Percentiles rank a stretch among this genome's conserved stretches.
Evolutionary conservation across 1,284 basidiomycete species (phyloP).

Genomic region (Cryptococcus floricola): DNA sequence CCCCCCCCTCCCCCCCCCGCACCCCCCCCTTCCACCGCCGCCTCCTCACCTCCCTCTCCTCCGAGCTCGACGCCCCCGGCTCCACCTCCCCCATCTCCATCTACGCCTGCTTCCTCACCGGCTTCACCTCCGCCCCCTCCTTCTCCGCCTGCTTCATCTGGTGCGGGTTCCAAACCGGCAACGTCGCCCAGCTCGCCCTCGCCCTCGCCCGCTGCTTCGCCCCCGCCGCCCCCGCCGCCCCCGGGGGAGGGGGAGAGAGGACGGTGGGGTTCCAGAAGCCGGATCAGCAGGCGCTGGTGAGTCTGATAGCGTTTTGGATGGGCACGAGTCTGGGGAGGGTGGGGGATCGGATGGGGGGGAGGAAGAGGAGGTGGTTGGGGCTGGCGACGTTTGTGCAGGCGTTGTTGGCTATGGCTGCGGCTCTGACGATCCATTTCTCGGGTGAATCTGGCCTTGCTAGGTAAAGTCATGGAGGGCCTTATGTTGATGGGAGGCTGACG

Average conservation of each 20-base stretch:
- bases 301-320: constrained; percentile 63
- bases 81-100: constrained; percentile 53
- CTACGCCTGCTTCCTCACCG: constrained; percentile 80
- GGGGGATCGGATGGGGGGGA: constrained; percentile 59
- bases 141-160: constrained; percentile 79
- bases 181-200: constrained; percentile 57
- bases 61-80: constrained; percentile 7
- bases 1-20: neutral
- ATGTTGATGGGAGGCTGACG: neutral
- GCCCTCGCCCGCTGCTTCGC: constrained; percentile 64
- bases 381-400: constrained; percentile 68
- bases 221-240: too few species aligned
- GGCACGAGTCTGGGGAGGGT: constrained; percentile 48
- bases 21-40: constrained; percentile 1
- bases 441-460: constrained; percentile 54
- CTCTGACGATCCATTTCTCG: constrained; percentile 60
- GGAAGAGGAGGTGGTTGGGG: constrained; percentile 70
- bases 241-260: constrained; percentile 51
- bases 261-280: constrained; percentile 63
- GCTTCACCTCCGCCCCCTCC: constrained; percentile 68
- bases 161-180: constrained; percentile 75
- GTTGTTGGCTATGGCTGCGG: constrained; percentile 66
- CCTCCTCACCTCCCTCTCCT: neutral
- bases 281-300: constrained; percentile 75
- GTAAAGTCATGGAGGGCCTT: constrained; percentile 42